Conservation (phyloP, 2,329 filamentous ascomycete species). For the Fusarium cicatricum region DNA sequence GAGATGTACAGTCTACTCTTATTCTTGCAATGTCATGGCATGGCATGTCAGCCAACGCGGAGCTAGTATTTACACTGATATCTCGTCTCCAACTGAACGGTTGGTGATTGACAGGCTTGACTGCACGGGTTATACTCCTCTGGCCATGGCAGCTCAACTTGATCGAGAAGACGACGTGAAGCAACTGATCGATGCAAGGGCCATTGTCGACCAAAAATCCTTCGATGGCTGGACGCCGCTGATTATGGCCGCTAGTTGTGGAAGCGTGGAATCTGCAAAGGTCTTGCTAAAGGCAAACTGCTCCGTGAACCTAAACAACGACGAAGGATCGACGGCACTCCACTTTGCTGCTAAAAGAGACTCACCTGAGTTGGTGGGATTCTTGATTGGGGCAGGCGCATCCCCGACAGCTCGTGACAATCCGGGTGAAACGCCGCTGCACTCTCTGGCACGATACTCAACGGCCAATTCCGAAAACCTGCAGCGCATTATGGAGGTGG, state of each 20-base stretch:
- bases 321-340: neutral
- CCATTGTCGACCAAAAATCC: conserved; percentile 8
- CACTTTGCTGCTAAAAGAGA: rapidly evolving
- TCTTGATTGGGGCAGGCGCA: conserved; percentile 16
- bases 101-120: conserved; percentile 6
- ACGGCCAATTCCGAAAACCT: rapidly evolving
- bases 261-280: neutral
- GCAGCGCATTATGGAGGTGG: too few species aligned
- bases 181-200: conserved; percentile 13
- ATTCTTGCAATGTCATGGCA: conserved; percentile 9
- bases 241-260: rapidly evolving
- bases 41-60: neutral
- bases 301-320: neutral
- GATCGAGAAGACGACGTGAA: neutral
- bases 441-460: rapidly evolving
- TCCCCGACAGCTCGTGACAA: neutral
- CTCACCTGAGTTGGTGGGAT: neutral
- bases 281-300: conserved; percentile 8
- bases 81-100: neutral
- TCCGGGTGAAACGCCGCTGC: neutral
- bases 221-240: neutral
- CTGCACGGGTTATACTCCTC: neutral
- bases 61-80: neutral
- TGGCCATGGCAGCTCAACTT: rapidly evolving
- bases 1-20: conserved; percentile 2